These are phyloP conservation scores for Cyathus striatus DNA, from an alignment of 768 basidiomycete species.

Conservation along the genomic window DNA sequence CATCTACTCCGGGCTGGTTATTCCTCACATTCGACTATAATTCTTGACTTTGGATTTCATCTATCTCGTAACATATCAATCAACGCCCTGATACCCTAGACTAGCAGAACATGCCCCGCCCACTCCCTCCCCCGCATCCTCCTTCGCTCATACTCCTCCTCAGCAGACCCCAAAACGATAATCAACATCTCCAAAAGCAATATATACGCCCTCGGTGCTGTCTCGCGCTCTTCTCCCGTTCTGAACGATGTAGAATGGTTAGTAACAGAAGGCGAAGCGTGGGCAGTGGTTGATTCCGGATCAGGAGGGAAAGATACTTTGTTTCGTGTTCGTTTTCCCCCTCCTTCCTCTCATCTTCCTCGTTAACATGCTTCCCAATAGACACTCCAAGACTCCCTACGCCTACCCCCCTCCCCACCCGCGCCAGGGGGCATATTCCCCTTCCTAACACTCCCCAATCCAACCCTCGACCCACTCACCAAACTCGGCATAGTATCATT, in stretches of 20 bases:
- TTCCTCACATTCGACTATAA: too few relatives aligned
- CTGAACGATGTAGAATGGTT: constrained; percentile 55
- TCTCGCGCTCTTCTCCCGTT: constrained; percentile 39
- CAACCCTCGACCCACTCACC: constrained; percentile 40
- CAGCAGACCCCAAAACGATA: constrained; percentile 17
- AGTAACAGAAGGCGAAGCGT: constrained; percentile 56
- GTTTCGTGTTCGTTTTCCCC: constrained; percentile 49
- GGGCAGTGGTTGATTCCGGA: constrained; percentile 71
- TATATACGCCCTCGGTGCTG: constrained; percentile 56
- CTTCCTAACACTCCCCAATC: constrained; percentile 39
- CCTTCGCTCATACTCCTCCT: too few relatives aligned
- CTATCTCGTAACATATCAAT: too few relatives aligned
- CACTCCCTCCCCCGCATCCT: too few relatives aligned
- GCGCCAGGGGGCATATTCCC: constrained; percentile 77
- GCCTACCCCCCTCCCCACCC: constrained; percentile 57
- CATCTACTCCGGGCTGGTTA: too few relatives aligned
- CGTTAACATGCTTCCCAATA: constrained; percentile 15
- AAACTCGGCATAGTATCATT: constrained; percentile 61
- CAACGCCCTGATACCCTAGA: too few relatives aligned
- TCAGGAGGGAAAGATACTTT: constrained; percentile 57
- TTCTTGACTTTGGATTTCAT: too few relatives aligned
- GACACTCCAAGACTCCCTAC: constrained; percentile 68
- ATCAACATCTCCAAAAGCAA: constrained; percentile 43
- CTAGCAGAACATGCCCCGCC: too few relatives aligned
- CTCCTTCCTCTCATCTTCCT: background rate